Evolutionary conservation across 2,329 filamentous ascomycete species (phyloP), one percentile per base, ranked within the genome.

Genomic region (Aureobasidium uvarum): DNA sequence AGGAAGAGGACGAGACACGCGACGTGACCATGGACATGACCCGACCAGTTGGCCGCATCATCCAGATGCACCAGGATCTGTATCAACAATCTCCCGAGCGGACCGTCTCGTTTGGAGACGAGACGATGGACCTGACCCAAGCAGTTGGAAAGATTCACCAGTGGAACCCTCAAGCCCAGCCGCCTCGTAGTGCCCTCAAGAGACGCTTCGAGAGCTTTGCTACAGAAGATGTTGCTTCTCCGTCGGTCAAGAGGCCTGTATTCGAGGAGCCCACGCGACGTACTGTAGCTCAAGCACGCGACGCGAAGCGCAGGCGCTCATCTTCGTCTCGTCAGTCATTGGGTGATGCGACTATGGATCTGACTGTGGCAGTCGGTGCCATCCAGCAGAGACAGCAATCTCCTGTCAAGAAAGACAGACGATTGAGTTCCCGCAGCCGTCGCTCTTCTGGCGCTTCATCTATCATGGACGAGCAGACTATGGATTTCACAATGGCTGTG

Each of bases 21-120:
- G 91, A 92, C 45, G 88, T 96, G 82, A 95, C 91, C 23, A 97
- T 98, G 94, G 94, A 98, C 71, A 91, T 97, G 8, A 97, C 94
- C 2, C 86, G 86, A 64, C 91, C 86, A 7, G 81, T 96, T 62
- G 94, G 94, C 11, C 85, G 88, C 4, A 97, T 97, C 63, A 43
- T 64, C 10, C 48, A 48, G 43, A 41, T 54, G 11, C 41, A 59
- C 23, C 63, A 48, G 25, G n/a, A 38, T 18, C 33, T 33, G 18
- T 43, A 50, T 33, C 62, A 46, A 14, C 46, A 41, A 16, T 56
- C 63, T 16, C 43, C 51, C 11, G 63, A 65, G 8, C 31, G 52
- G 10, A 65, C 63, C 2, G 77, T 96, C 23, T 79, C 25, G 14
- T 66, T 65, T 39, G 64, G 73, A 8, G 81, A 83, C 65, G 78